phyloP scores from a whole-genome alignment of 495 filamentous ascomycete genomes.

The Aeminium ludgeri region DNA sequence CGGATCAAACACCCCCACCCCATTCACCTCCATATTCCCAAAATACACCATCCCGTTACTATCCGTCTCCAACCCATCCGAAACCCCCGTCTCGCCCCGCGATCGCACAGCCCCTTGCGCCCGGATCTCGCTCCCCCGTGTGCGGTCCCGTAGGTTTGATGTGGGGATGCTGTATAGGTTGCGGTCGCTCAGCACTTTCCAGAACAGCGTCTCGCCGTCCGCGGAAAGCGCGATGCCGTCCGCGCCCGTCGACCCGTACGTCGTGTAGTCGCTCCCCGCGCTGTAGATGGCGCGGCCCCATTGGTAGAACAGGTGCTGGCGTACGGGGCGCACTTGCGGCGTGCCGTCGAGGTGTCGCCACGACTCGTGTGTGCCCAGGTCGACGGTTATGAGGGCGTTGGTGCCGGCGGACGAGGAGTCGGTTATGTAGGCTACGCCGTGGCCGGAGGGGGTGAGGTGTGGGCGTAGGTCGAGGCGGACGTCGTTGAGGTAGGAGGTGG shows the following conservation, averaged over 20 bases:
- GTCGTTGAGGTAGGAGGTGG: slow-evolving; percentile 32
- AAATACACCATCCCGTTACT: slow-evolving; percentile 25
- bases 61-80: slow-evolving; percentile 25
- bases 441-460: slow-evolving; percentile 19
- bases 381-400: slow-evolving; percentile 30
- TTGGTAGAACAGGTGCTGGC: slow-evolving; percentile 27
- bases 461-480: slow-evolving; percentile 31
- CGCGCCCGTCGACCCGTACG: slow-evolving; percentile 20
- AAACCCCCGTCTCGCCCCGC: slow-evolving; percentile 18
- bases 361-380: slow-evolving; percentile 29
- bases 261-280: slow-evolving; percentile 15
- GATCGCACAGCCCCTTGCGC: slow-evolving; percentile 18
- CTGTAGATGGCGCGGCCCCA: slow-evolving; percentile 27
- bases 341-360: slow-evolving; percentile 30
- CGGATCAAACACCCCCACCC: slow-evolving; percentile 27
- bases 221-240: slow-evolving; percentile 28
- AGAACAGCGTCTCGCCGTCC: slow-evolving; percentile 26
- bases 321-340: slow-evolving; percentile 21
- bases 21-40: slow-evolving; percentile 29
- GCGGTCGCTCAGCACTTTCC: slow-evolving; percentile 18
- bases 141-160: slow-evolving; percentile 15
- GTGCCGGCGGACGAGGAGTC: slow-evolving; percentile 28
- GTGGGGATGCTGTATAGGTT: slow-evolving; percentile 27
- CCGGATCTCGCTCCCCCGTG: slow-evolving; percentile 14
- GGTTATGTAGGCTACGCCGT: slow-evolving; percentile 33